These are phyloP conservation scores for Cercospora nicotianae DNA, from an alignment of 2,329 filamentous ascomycete species.

Conservation along the genomic window DNA sequence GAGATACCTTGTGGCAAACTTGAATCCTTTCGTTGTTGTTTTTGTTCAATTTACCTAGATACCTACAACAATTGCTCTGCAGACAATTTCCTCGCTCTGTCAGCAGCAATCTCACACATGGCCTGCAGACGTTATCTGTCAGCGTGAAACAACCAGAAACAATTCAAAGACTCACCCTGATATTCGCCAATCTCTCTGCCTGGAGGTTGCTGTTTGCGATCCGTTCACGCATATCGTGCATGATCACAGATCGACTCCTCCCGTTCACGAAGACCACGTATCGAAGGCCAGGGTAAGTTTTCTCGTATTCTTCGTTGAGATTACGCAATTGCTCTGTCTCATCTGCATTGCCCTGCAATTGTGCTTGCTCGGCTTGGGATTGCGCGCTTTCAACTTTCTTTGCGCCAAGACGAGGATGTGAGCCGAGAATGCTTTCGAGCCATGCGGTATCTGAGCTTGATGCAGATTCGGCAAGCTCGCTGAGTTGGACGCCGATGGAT, in stretches of 20 bases:
- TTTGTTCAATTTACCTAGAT: too few species aligned
- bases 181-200: constrained; percentile 69
- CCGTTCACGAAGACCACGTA: constrained; percentile 95
- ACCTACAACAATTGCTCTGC: neutral
- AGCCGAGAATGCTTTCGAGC: constrained; percentile 71
- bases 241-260: constrained; percentile 68
- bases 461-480: constrained; percentile 56
- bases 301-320: constrained; percentile 78
- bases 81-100: constrained; percentile 67
- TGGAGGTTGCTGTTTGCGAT: constrained; percentile 68
- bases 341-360: constrained; percentile 58
- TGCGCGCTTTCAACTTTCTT: constrained; percentile 79
- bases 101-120: constrained; percentile 87
- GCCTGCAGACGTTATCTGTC: constrained; percentile 55
- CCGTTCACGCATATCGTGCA: constrained; percentile 75
- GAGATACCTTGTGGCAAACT: neutral
- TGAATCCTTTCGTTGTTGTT: too few species aligned
- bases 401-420: constrained; percentile 80
- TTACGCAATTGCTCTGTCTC: constrained; percentile 58
- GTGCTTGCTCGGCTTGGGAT: constrained; percentile 78
- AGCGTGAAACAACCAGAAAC: constrained; percentile 17
- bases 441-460: constrained; percentile 54
- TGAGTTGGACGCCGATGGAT: constrained; percentile 64
- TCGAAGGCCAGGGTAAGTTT: constrained; percentile 74
- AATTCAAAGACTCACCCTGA: constrained; percentile 59